phyloP scores from a whole-genome alignment of 805 yeast species.

The Candida sakaeoensis region DNA sequence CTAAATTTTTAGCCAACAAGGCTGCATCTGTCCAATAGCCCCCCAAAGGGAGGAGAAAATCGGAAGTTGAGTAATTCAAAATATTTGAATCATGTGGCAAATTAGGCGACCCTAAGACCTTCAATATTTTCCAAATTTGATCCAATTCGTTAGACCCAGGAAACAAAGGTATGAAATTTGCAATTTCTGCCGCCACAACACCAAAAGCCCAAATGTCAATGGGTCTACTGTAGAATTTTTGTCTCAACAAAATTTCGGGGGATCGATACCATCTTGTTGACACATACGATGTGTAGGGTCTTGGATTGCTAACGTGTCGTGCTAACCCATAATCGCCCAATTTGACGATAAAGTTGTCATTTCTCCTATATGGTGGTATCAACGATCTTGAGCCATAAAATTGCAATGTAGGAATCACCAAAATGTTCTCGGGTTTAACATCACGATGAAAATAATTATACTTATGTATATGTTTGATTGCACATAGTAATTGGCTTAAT shows the following conservation, averaged over 20 bases:
- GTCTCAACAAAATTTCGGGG: constrained; percentile 73
- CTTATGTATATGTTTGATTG: constrained; percentile 76
- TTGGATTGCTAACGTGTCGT: constrained; percentile 49
- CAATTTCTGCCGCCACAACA: constrained; percentile 68
- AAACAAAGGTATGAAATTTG: constrained; percentile 71
- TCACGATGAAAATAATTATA: constrained; percentile 79
- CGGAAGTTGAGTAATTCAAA: constrained; percentile 1
- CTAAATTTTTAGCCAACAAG: constrained; percentile 47
- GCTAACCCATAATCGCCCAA: constrained; percentile 81
- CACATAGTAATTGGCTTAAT: constrained; percentile 67
- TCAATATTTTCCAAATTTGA: constrained; percentile 67
- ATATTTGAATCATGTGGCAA: constrained; percentile 21
- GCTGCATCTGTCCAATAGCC: constrained; percentile 72
- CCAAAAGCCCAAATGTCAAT: constrained; percentile 89
- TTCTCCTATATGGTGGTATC: constrained; percentile 38
- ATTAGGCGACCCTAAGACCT: constrained; percentile 71
- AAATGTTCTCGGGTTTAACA: constrained; percentile 88
- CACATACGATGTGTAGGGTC: constrained; percentile 69
- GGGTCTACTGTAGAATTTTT: constrained; percentile 59
- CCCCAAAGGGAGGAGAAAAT: constrained; percentile 46
- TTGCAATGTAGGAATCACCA: constrained; percentile 56
- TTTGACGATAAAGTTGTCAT: constrained; percentile 58
- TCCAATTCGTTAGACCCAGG: constrained; percentile 81
- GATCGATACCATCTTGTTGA: constrained; percentile 86
- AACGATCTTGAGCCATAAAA: constrained; percentile 44